Evolutionary conservation across 306 rosid genomes (phyloP).

Genomic region (Cicer arietinum): DNA sequence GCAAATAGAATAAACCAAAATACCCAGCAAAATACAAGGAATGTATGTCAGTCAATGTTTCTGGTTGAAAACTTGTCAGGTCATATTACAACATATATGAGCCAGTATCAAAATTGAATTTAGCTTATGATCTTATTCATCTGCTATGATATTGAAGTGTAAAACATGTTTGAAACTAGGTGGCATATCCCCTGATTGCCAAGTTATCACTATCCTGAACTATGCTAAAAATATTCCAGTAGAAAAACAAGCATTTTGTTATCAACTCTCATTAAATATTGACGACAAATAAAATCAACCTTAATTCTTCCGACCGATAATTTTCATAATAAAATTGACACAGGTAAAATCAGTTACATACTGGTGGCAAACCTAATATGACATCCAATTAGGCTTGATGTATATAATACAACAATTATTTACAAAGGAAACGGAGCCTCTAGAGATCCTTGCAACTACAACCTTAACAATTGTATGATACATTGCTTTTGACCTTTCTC

Average conservation of each 20-base stretch:
- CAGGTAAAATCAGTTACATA: conserved; percentile 29
- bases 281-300: conserved; percentile 7
- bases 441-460: conserved; percentile 39
- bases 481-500: conserved; percentile 47
- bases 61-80: too few relatives aligned
- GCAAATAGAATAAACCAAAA: too few relatives aligned
- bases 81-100: neutral
- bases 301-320: conserved; percentile 28
- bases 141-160: neutral
- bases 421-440: conserved; percentile 46
- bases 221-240: too few relatives aligned
- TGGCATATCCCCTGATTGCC: neutral
- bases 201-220: too few relatives aligned
- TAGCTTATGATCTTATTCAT: neutral
- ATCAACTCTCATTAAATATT: too few relatives aligned
- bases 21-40: too few relatives aligned
- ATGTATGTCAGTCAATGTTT: too few relatives aligned
- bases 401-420: conserved; percentile 37
- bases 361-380: conserved; percentile 38
- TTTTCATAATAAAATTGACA: conserved; percentile 39
- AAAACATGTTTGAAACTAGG: neutral
- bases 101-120: neutral
- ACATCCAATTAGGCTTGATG: conserved; percentile 41
- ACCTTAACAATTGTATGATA: conserved; percentile 40
- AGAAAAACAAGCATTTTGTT: too few relatives aligned